A percentile compares a stretch with the other conserved stretches of the same genome.
Evolutionary conservation across 108 stramenopile species (phyloP).

Genomic region (Fragilariopsis cylindrus): DNA sequence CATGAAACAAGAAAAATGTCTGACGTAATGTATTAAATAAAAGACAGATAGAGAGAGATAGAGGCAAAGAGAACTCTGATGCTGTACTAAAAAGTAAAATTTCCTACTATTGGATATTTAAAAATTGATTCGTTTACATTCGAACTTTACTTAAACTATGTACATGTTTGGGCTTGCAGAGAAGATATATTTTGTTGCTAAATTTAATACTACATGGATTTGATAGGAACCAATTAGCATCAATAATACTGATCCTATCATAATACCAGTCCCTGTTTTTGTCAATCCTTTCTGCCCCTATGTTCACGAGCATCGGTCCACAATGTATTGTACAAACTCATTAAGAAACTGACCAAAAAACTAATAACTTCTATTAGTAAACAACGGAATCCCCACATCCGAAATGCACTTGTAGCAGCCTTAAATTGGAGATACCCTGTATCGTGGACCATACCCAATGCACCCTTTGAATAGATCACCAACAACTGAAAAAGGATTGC

Average conservation of each 20-base stretch:
- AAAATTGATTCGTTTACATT: too few species aligned
- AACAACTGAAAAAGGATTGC: constrained; percentile 31
- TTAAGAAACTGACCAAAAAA: constrained; percentile 24
- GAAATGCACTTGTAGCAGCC: constrained; percentile 19
- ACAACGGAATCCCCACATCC: constrained; percentile 28
- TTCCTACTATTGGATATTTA: too few species aligned
- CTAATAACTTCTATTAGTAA: constrained; percentile 18
- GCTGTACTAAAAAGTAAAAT: too few species aligned
- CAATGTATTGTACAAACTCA: constrained; percentile 19
- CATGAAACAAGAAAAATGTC: too few species aligned
- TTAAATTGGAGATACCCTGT: constrained; percentile 29
- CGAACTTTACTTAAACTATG: too few species aligned
- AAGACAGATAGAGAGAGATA: too few species aligned
- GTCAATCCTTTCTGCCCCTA: background rate
- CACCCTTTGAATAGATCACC: constrained; percentile 27
- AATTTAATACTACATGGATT: constrained; percentile 8
- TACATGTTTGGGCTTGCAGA: background rate
- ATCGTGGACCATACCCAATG: constrained; percentile 28
- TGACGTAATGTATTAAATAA: too few species aligned
- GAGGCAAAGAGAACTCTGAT: too few species aligned
- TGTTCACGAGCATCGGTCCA: constrained; percentile 1
- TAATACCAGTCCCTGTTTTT: background rate
- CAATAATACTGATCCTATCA: constrained; percentile 17
- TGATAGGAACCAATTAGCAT: background rate
- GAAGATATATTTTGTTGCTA: constrained; percentile 22